Conservation (phyloP, 1,284 basidiomycete genomes). For the Moesziomyces parantarcticus region DNA sequence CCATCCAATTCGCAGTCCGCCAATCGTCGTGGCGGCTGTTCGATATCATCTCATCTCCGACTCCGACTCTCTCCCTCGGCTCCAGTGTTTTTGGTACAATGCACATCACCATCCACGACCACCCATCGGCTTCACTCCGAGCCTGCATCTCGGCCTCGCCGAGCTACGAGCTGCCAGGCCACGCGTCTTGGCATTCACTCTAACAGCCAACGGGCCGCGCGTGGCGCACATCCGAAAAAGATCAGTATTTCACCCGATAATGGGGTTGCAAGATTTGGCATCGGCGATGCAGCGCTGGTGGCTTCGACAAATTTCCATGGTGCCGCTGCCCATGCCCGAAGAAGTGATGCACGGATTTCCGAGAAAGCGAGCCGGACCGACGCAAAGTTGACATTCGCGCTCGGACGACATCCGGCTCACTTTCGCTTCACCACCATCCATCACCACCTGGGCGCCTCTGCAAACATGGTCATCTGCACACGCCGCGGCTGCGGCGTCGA, state of each 20-base stretch:
- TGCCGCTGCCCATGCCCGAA: constrained; percentile 17
- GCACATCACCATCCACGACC: constrained; percentile 8
- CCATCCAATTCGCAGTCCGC: constrained; percentile 11
- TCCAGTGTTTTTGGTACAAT: constrained; percentile 3
- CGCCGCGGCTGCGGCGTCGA: constrained; percentile 64
- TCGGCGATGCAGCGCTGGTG: constrained; percentile 10
- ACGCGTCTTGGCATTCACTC: constrained; percentile 5
- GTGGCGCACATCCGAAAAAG: too few species aligned
- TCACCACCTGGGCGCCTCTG: neutral
- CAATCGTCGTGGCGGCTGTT: constrained; percentile 9
- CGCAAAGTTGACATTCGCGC: too few species aligned
- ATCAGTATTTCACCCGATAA: too few species aligned
- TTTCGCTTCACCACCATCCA: neutral
- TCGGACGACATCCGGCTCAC: neutral
- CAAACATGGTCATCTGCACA: constrained; percentile 61
- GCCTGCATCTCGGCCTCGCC: too few species aligned
- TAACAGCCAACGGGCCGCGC: constrained; percentile 1
- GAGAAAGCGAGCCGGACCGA: neutral
- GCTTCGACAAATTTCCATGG: constrained; percentile 41
- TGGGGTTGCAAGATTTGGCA: neutral
- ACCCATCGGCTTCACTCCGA: neutral
- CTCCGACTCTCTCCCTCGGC: constrained; percentile 20
- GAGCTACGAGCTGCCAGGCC: neutral
- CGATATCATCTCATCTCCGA: constrained; percentile 9
- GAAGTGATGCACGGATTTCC: constrained; percentile 6